These are phyloP conservation scores for Mycena galopus DNA, from an alignment of 768 basidiomycete species.

Conservation along the genomic window DNA sequence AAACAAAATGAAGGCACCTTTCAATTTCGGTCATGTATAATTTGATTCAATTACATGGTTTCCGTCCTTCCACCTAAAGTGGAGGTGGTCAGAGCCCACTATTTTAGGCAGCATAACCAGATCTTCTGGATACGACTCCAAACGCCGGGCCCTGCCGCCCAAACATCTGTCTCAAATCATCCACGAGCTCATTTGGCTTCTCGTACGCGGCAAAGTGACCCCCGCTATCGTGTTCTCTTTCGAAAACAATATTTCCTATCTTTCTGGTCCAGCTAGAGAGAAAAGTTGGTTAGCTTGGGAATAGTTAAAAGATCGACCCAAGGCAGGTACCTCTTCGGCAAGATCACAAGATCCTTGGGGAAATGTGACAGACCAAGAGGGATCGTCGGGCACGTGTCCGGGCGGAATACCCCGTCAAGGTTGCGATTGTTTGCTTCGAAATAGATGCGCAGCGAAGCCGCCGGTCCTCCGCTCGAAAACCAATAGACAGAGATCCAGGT, in stretches of 20 bases:
- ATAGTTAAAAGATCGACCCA: too few relatives aligned
- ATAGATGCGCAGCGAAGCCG: slow-evolving; percentile 13
- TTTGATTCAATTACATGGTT: too few relatives aligned
- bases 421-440: neutral
- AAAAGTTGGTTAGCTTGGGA: neutral
- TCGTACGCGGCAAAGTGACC: slow-evolving; percentile 22
- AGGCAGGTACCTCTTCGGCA: neutral
- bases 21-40: too few relatives aligned
- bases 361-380: slow-evolving; percentile 17
- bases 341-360: neutral
- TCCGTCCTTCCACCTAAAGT: too few relatives aligned
- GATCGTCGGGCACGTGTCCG: neutral
- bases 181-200: slow-evolving; percentile 12
- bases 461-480: slow-evolving; percentile 19
- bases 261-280: slow-evolving; percentile 3
- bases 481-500: slow-evolving; percentile 18
- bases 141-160: slow-evolving; percentile 20
- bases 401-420: neutral
- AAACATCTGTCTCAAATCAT: slow-evolving; percentile 26
- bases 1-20: too few relatives aligned
- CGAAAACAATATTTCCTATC: slow-evolving; percentile 15
- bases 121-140: slow-evolving; percentile 15
- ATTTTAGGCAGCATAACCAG: slow-evolving; percentile 7
- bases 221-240: neutral
- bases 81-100: neutral